phyloP scores from a whole-genome alignment of 2,329 filamentous ascomycete species.

The Didymella lethalis region DNA sequence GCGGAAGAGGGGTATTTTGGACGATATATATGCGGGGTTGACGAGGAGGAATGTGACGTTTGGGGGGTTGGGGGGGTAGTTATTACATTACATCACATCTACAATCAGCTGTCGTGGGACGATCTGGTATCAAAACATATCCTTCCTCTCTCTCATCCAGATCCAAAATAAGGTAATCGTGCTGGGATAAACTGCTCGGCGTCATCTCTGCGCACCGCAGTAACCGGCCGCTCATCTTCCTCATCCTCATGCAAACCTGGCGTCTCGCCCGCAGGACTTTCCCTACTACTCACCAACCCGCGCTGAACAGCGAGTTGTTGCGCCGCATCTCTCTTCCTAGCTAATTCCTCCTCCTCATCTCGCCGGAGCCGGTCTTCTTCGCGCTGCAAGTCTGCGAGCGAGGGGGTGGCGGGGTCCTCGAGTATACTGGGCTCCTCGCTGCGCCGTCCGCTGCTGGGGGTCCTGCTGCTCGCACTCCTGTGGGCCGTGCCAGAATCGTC shows the following conservation, averaged over 20 bases:
- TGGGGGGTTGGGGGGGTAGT: conserved; percentile 35
- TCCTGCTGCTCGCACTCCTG: not conserved
- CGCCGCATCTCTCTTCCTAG: conserved; percentile 63
- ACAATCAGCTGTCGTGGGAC: no score
- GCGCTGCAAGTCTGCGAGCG: conserved; percentile 62
- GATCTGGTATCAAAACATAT: not conserved
- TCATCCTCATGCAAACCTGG: no score
- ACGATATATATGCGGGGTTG: conserved; percentile 80
- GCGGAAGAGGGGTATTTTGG: conserved; percentile 78
- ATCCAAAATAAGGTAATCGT: conserved; percentile 45
- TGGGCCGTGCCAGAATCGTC: no score
- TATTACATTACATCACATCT: not conserved
- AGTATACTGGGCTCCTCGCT: conserved; percentile 3
- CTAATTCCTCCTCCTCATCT: conserved; percentile 65
- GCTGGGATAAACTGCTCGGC: conserved; percentile 45
- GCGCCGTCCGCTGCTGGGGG: conserved; percentile 2
- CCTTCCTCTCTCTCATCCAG: not conserved
- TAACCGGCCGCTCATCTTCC: not conserved
- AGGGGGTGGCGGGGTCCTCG: conserved; percentile 44
- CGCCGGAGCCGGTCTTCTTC: conserved; percentile 64
- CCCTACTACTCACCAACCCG: conserved; percentile 52
- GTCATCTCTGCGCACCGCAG: conserved; percentile 15
- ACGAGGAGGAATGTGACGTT: conserved; percentile 75
- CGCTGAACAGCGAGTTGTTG: conserved; percentile 62
- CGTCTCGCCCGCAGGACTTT: conserved; percentile 22